Conservation (phyloP, 1,284 basidiomycete genomes). For the Cystobasidiaceae sp. region DNA sequence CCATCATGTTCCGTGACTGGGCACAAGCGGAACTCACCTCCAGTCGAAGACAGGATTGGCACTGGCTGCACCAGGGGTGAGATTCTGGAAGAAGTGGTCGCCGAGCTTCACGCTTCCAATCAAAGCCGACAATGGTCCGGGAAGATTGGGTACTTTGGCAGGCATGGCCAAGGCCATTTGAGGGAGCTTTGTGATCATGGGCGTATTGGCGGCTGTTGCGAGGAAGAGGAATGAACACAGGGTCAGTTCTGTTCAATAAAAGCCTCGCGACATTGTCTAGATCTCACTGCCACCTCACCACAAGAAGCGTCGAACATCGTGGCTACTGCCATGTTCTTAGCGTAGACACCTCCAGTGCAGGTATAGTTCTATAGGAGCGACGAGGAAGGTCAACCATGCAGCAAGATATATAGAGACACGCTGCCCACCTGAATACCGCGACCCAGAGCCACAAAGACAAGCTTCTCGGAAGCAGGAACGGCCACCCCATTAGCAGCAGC, state of each 20-base stretch:
- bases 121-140: background rate
- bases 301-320: background rate
- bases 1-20: background rate
- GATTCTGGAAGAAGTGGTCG: constrained; percentile 4
- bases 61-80: background rate
- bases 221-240: no score
- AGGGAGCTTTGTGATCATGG: background rate
- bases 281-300: background rate
- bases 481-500: background rate
- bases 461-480: background rate
- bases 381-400: no score
- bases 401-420: no score
- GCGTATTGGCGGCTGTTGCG: background rate
- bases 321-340: background rate
- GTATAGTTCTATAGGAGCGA: constrained; percentile 2
- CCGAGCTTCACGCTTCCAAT: background rate
- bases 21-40: background rate
- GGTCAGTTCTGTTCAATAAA: no score
- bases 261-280: background rate
- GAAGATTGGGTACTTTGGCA: background rate
- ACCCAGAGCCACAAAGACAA: background rate
- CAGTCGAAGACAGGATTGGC: background rate
- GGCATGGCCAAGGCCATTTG: background rate
- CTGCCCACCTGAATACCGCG: background rate
- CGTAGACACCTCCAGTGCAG: background rate